phyloP scores from a whole-genome alignment of 805 yeast species.

The Starmerella powellii region DNA sequence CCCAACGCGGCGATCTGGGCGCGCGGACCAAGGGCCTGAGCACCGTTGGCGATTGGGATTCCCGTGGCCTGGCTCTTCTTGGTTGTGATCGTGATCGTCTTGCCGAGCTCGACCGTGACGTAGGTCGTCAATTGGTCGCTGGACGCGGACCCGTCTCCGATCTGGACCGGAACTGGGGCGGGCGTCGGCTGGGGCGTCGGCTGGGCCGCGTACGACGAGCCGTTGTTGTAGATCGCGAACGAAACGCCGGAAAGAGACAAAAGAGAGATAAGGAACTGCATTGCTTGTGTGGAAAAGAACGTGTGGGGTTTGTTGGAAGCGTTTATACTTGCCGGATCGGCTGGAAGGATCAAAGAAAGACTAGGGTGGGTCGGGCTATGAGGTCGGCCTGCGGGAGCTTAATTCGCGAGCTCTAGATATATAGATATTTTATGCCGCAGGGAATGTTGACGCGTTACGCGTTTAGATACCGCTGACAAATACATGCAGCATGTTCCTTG shows the following conservation, averaged over 20 bases:
- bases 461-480: too few relatives aligned
- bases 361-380: slow-evolving; percentile 5
- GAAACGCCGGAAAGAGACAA: slow-evolving; percentile 5
- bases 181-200: neutral
- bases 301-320: neutral
- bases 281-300: neutral
- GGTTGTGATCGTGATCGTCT: slow-evolving; percentile 21
- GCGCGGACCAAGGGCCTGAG: neutral
- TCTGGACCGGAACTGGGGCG: slow-evolving; percentile 2
- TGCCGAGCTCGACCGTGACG: slow-evolving; percentile 20
- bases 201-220: neutral
- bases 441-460: too few relatives aligned
- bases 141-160: slow-evolving; percentile 1
- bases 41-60: slow-evolving; percentile 12
- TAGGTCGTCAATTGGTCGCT: slow-evolving; percentile 16
- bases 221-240: slow-evolving; percentile 3
- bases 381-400: neutral
- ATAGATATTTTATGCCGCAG: too few relatives aligned
- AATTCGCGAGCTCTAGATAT: too few relatives aligned
- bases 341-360: neutral
- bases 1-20: slow-evolving; percentile 16
- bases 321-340: neutral
- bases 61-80: slow-evolving; percentile 13
- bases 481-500: too few relatives aligned
- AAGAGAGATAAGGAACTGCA: neutral